phyloP scores from a whole-genome alignment of 202 grass and related monocot genomes.

The Hordeum pubiflorum region DNA sequence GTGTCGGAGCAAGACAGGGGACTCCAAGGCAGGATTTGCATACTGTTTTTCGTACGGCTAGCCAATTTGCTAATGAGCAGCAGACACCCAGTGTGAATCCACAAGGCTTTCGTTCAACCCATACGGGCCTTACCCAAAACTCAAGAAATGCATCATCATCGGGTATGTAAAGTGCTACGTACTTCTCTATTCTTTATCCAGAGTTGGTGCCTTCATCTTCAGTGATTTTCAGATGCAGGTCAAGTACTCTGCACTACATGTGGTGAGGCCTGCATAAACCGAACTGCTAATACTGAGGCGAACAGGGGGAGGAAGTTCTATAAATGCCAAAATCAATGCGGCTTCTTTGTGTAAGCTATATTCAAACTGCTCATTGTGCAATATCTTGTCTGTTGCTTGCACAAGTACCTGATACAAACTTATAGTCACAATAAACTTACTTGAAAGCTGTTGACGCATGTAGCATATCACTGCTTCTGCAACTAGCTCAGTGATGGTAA shows the following conservation, averaged over 20 bases:
- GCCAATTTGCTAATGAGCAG: slow-evolving; percentile 47
- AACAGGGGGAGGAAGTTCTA: slow-evolving; percentile 92
- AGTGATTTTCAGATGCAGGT: slow-evolving; percentile 39
- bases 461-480: neutral
- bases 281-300: slow-evolving; percentile 73
- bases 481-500: neutral
- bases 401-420: neutral
- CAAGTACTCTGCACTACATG: slow-evolving; percentile 66
- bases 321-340: slow-evolving; percentile 62
- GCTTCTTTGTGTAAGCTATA: slow-evolving; percentile 55
- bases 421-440: neutral
- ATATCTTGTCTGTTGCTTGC: neutral
- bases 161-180: slow-evolving; percentile 27
- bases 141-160: slow-evolving; percentile 34
- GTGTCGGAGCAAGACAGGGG: slow-evolving; percentile 19
- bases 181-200: neutral
- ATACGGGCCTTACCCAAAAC: slow-evolving; percentile 29
- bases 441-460: neutral
- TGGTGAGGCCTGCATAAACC: slow-evolving; percentile 46
- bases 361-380: neutral
- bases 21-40: slow-evolving; percentile 51
- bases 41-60: slow-evolving; percentile 37
- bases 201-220: neutral
- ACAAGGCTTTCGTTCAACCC: slow-evolving; percentile 41
- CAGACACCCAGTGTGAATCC: slow-evolving; percentile 27